Percentiles rank a stretch among this genome's conserved stretches.
Evolutionary conservation across 129 eudicot genomes (phyloP).

Genomic region (Calendula officinalis): DNA sequence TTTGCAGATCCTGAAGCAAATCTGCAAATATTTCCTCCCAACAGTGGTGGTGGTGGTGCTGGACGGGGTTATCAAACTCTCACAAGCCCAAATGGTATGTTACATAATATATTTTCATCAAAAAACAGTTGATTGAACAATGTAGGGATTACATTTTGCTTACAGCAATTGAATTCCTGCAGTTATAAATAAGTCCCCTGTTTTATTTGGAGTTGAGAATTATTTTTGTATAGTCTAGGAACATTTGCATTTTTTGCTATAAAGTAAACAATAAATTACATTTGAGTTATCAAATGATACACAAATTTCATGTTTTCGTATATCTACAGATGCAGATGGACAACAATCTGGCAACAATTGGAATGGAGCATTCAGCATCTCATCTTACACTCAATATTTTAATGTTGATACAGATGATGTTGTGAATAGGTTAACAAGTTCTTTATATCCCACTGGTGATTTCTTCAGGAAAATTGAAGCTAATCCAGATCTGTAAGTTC

Average conservation of each 20-base stretch:
- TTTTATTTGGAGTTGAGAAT: not conserved
- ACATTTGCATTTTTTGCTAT: not conserved
- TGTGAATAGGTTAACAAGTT: constrained; percentile 80
- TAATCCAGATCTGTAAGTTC: constrained; percentile 96
- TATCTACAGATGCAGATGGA: constrained; percentile 69
- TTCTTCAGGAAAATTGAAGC: constrained; percentile 91
- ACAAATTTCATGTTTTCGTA: constrained; percentile 2
- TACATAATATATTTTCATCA: constrained; percentile 5
- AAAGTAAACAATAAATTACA: not conserved
- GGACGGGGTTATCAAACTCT: constrained; percentile 68
- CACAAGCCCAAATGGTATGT: constrained; percentile 60
- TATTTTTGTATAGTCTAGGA: not conserved
- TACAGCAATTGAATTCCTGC: not conserved
- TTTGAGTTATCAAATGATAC: not conserved
- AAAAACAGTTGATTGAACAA: not conserved
- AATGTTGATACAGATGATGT: constrained; percentile 94
- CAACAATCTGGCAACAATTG: constrained; percentile 67
- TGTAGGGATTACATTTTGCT: constrained; percentile 4
- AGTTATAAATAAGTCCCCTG: constrained; percentile 9
- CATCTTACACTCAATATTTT: constrained; percentile 87
- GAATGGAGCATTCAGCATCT: constrained; percentile 84
- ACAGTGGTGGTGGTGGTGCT: constrained; percentile 42
- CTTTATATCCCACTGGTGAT: constrained; percentile 91
- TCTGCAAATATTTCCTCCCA: constrained; percentile 82
- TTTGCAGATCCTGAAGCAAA: constrained; percentile 81